A percentile compares a stretch with the other conserved stretches of the same genome.
These are phyloP conservation scores for Zalaria sp. DNA, from an alignment of 2,329 filamentous ascomycete genomes.

Conservation along the genomic window DNA sequence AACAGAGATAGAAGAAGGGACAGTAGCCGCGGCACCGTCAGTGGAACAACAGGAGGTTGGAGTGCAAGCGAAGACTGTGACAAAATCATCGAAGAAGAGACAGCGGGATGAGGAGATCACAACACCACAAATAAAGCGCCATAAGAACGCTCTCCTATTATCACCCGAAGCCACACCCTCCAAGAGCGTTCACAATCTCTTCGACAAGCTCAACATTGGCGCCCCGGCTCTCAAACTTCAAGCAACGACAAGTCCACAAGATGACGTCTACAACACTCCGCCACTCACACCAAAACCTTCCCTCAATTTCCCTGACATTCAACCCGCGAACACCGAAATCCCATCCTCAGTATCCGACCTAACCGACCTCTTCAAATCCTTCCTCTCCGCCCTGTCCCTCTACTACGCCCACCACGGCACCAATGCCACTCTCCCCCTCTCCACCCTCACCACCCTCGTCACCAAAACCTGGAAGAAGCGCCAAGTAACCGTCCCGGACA, in stretches of 20 bases:
- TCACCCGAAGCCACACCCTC: slow-evolving; percentile 20
- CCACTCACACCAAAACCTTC: slow-evolving; percentile 14
- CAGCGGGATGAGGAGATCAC: slow-evolving; percentile 5
- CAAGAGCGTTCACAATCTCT: slow-evolving; percentile 17
- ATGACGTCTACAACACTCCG: slow-evolving; percentile 16
- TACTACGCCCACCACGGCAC: slow-evolving; percentile 36
- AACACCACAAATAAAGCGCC: slow-evolving; percentile 18
- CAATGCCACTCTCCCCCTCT: slow-evolving; percentile 27
- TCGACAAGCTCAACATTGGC: slow-evolving; percentile 19
- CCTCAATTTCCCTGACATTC: not conserved
- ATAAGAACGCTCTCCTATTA: slow-evolving; percentile 15
- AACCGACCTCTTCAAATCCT: slow-evolving; percentile 30
- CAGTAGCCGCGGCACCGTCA: not conserved
- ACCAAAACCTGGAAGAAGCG: slow-evolving; percentile 32
- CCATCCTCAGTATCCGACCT: slow-evolving; percentile 29
- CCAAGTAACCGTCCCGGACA: slow-evolving; percentile 29
- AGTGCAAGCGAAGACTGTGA: not conserved
- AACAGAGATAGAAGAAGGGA: not conserved
- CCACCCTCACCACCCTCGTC: slow-evolving; percentile 23
- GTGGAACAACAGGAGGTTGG: not conserved
- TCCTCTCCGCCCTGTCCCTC: slow-evolving; percentile 34
- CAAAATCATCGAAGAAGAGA: slow-evolving; percentile 3
- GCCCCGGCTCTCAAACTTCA: slow-evolving; percentile 9
- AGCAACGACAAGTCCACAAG: slow-evolving; percentile 7
- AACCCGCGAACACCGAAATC: slow-evolving; percentile 10